Conservation (phyloP, 1,284 basidiomycete species). For the Sporisorium reilianum region DNA sequence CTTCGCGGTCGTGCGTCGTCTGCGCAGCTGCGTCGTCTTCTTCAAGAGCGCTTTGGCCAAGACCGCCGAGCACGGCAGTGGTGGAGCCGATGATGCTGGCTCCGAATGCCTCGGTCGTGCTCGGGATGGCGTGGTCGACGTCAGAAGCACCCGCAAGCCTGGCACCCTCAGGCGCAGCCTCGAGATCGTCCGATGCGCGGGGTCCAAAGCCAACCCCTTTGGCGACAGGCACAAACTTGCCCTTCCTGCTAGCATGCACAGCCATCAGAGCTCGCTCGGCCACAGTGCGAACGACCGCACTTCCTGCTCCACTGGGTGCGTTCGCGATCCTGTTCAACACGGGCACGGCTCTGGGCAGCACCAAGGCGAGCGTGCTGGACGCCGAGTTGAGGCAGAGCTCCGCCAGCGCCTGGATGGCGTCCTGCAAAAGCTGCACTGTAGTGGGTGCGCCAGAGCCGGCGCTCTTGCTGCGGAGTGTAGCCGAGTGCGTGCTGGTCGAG, state of each 20-base stretch:
- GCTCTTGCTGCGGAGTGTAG: constrained; percentile 11
- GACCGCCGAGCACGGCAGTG: constrained; percentile 13
- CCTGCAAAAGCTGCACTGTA: constrained; percentile 8
- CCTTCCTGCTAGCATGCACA: constrained; percentile 33
- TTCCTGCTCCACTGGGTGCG: constrained; percentile 27
- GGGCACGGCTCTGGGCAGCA: constrained; percentile 33
- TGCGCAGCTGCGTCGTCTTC: background rate
- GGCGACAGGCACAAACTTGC: constrained; percentile 42
- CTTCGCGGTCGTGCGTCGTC: background rate
- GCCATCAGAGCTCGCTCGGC: constrained; percentile 22
- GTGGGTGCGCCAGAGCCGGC: constrained; percentile 20
- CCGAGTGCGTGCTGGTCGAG: constrained; percentile 22
- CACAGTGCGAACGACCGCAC: constrained; percentile 4
- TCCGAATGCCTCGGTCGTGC: constrained; percentile 10
- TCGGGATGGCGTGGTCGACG: constrained; percentile 17
- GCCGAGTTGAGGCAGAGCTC: constrained; percentile 33
- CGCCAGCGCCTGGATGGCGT: constrained; percentile 18
- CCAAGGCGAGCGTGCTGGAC: constrained; percentile 28
- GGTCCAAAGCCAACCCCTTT: constrained; percentile 43
- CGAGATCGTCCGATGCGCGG: constrained; percentile 31
- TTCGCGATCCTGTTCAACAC: constrained; percentile 22
- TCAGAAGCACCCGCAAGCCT: constrained; percentile 22
- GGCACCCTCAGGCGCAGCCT: constrained; percentile 34
- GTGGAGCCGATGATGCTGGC: constrained; percentile 6
- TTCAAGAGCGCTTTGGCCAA: background rate